Base-by-base conservation (phyloP, 2,329 filamentous ascomycete genomes). In the Cadophora sp. region DNA sequence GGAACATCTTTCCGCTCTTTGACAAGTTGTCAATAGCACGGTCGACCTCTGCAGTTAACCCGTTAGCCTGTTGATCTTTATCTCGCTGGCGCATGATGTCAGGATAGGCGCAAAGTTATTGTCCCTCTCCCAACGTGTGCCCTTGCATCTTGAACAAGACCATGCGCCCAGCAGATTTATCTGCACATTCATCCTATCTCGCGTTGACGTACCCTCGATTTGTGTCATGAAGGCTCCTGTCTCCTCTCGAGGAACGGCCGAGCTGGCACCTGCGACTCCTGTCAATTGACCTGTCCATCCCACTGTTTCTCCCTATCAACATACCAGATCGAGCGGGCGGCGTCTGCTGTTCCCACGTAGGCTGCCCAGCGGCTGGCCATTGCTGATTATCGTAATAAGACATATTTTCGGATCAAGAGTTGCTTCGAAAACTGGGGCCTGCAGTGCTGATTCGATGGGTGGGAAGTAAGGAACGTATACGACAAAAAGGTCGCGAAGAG, bases 1-100 rank as follows among this genome's bases (percentile, higher is more conserved):
- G 88, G 81, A 95, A 96, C 82, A 94, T 90, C 84, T 98, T 98
- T 76, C 94, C 94, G 79, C 94, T 97, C 86, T 98, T 98, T 77
- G 95, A 87, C 68, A 99, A 87, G 80, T 98, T 98, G 77, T 98
- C 96, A 76, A 95, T 89, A 73, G 95, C 95, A 78, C 95, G 91
- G 73, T 98, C 96, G 75, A 99, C 94, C 87, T 99, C 96, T 97
- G 77, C 60, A 72, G 4, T 47, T 71, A 58, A 66, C 39, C 36
- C 61, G 51, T 74, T 67, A 74, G 71, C 70, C 41, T 55, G 14
- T 18, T 59, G 47, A 45, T 64, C 51, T 50, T 68, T 45, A 41
- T 41, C 24, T 48, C 14, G 56, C 41, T 11, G 8, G 48, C 50
- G 24, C 66, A 68, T 18, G 24, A 22, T 50, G n/a, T 20, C 20